Evolutionary conservation across 176 grass and related monocot genomes (phyloP).

Genomic region (Carex littledalei): DNA sequence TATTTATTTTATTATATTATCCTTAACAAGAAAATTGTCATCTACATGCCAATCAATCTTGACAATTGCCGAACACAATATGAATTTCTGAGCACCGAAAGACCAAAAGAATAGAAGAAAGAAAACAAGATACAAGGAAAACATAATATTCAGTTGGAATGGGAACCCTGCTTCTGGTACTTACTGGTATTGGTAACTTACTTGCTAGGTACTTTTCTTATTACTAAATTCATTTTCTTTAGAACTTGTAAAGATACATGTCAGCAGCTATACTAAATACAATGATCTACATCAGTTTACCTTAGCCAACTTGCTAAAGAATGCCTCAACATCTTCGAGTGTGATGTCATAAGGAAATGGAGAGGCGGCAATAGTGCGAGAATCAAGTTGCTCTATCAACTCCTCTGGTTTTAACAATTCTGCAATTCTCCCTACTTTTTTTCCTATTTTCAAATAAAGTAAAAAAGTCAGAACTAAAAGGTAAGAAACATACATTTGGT

Average conservation of each 20-base stretch:
- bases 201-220: background rate
- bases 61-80: background rate
- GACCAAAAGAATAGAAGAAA: background rate
- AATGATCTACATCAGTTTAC: constrained; percentile 28
- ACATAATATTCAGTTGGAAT: background rate
- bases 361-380: constrained; percentile 67
- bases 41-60: background rate
- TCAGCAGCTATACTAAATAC: background rate
- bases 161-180: background rate
- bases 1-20: background rate
- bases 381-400: constrained; percentile 64
- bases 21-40: background rate
- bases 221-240: constrained; percentile 8
- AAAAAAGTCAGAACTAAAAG: background rate
- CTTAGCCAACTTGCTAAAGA: constrained; percentile 68
- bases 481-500: background rate
- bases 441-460: constrained; percentile 39
- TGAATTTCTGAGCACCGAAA: background rate
- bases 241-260: background rate
- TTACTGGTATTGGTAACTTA: background rate
- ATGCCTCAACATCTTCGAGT: constrained; percentile 68
- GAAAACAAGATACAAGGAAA: background rate
- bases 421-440: constrained; percentile 61
- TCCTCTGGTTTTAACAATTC: constrained; percentile 63
- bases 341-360: constrained; percentile 82